Percentiles rank a stretch among this genome's conserved stretches.
Conservation (phyloP, 257 asterid genomes). For the Rubia yunnanensis region DNA sequence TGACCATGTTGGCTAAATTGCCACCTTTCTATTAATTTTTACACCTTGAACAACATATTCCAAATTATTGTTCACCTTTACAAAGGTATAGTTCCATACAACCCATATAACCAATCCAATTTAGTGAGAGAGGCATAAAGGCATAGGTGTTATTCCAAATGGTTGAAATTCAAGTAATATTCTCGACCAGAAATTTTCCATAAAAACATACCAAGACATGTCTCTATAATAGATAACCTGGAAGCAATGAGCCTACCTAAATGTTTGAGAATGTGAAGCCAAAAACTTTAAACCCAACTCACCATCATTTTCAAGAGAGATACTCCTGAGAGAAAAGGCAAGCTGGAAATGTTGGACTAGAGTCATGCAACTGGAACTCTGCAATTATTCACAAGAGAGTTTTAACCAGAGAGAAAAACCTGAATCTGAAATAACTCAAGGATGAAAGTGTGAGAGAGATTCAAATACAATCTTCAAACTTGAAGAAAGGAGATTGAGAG, state of each 20-base stretch:
- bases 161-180: background rate
- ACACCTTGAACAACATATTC: background rate
- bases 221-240: background rate
- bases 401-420: conserved; percentile 3
- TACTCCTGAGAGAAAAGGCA: conserved; percentile 38
- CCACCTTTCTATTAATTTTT: background rate
- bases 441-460: background rate
- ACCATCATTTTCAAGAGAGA: conserved; percentile 36
- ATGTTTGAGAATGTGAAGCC: background rate
- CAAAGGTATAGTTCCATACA: background rate
- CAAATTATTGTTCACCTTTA: background rate
- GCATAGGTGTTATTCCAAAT: too few relatives aligned
- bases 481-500: background rate
- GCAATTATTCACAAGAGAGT: conserved; percentile 10
- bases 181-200: background rate
- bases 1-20: background rate
- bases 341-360: conserved; percentile 42
- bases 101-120: background rate
- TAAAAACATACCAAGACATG: background rate
- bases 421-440: background rate
- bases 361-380: conserved; percentile 37
- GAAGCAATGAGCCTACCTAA: background rate
- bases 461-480: background rate
- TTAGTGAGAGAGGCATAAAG: too few relatives aligned
- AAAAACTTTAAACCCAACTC: conserved; percentile 14